Evolutionary conservation across 768 basidiomycete genomes (phyloP).

Genomic region (Panellus pusillus): DNA sequence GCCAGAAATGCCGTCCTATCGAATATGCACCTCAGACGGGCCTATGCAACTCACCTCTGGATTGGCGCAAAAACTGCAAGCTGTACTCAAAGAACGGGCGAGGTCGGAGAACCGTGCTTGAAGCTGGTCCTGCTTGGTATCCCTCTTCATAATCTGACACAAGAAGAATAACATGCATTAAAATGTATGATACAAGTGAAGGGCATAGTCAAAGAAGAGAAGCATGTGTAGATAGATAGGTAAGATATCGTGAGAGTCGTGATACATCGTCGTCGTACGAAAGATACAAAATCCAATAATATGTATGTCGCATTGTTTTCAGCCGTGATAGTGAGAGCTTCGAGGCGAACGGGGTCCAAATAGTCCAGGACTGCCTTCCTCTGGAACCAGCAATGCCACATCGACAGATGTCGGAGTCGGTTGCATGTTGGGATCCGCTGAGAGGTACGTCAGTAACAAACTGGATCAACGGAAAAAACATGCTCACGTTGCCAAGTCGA

Average conservation of each 20-base stretch:
- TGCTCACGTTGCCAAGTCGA: constrained; percentile 65
- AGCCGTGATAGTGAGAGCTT: neutral
- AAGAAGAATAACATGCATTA: neutral
- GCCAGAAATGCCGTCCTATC: constrained; percentile 76
- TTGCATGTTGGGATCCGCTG: constrained; percentile 57
- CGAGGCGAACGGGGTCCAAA: constrained; percentile 76
- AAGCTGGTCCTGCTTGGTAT: neutral
- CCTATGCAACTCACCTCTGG: constrained; percentile 68
- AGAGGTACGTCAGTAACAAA: neutral
- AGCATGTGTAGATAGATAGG: neutral
- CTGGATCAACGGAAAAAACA: neutral
- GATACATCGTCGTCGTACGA: neutral
- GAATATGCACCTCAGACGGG: constrained; percentile 76
- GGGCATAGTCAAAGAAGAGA: neutral
- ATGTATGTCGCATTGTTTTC: neutral
- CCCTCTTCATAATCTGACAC: no score
- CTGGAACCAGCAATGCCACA: constrained; percentile 62
- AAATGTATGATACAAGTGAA: neutral
- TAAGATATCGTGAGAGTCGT: neutral
- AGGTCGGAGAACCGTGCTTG: constrained; percentile 28
- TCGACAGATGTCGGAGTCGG: constrained; percentile 65
- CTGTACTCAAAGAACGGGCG: constrained; percentile 34
- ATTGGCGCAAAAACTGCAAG: constrained; percentile 49
- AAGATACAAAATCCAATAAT: neutral
- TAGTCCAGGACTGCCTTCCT: constrained; percentile 59